These are phyloP conservation scores for Physcia stellaris DNA, from an alignment of 495 filamentous ascomycete genomes.

Conservation along the genomic window DNA sequence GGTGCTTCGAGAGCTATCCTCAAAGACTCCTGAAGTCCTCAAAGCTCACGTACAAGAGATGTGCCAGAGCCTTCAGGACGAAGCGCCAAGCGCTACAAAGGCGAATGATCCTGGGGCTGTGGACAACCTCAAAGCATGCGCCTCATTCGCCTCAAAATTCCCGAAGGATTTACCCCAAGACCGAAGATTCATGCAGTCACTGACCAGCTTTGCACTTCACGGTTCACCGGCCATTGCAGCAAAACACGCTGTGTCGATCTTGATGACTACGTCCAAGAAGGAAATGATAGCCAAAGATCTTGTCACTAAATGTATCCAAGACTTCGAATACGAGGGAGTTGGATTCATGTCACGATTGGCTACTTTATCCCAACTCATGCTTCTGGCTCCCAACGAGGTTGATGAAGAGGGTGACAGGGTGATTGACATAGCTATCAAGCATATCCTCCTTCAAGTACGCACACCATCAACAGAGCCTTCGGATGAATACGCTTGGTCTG, in stretches of 20 bases:
- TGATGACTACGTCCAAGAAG: conserved; percentile 70
- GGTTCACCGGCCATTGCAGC: conserved; percentile 71
- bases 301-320: conserved; percentile 54
- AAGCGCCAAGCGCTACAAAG: conserved; percentile 56
- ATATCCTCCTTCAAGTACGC: conserved; percentile 59
- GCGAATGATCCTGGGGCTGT: conserved; percentile 55
- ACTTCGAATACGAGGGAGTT: conserved; percentile 61
- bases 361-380: conserved; percentile 67
- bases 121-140: conserved; percentile 84
- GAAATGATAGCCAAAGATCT: conserved; percentile 82
- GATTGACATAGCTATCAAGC: conserved; percentile 60
- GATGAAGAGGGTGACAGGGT: conserved; percentile 64
- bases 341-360: conserved; percentile 78
- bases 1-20: conserved; percentile 84
- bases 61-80: conserved; percentile 67
- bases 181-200: conserved; percentile 67
- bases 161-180: conserved; percentile 75
- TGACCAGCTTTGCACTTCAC: conserved; percentile 67
- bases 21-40: conserved; percentile 74
- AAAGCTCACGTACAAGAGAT: conserved; percentile 86
- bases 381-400: conserved; percentile 59
- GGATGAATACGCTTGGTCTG: conserved; percentile 51
- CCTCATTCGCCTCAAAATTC: conserved; percentile 74
- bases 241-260: conserved; percentile 84
- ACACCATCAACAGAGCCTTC: conserved; percentile 30